Conservation (phyloP, 2,329 filamentous ascomycete genomes). For the Stagonosporopsis rhizophila region DNA sequence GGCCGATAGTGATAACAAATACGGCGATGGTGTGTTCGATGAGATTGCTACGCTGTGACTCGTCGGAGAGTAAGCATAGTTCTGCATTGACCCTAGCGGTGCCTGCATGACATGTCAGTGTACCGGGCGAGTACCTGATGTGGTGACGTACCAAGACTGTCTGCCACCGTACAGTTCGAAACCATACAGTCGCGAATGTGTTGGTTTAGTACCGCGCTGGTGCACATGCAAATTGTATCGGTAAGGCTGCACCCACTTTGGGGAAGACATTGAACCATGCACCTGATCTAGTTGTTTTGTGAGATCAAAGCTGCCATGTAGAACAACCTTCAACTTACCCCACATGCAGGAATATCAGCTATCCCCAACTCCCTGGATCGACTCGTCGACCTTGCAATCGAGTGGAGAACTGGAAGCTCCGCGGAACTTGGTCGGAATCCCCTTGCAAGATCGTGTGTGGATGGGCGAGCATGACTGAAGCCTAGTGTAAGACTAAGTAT, state of each 20-base stretch:
- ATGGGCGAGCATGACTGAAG: slow-evolving; percentile 1
- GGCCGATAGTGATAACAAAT: slow-evolving; percentile 15
- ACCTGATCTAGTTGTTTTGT: slow-evolving; percentile 20
- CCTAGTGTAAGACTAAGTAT: neutral
- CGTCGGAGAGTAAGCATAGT: slow-evolving; percentile 25
- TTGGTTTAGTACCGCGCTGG: slow-evolving; percentile 12
- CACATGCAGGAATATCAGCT: slow-evolving; percentile 29
- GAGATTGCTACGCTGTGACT: slow-evolving; percentile 20
- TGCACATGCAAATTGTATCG: slow-evolving; percentile 29
- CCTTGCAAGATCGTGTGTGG: neutral
- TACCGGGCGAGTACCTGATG: slow-evolving; percentile 5
- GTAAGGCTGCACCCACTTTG: slow-evolving; percentile 22
- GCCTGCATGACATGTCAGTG: neutral
- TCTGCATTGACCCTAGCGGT: slow-evolving; percentile 25
- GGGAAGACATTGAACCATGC: slow-evolving; percentile 24
- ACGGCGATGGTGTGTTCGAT: slow-evolving; percentile 18
- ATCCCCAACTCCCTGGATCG: slow-evolving; percentile 16
- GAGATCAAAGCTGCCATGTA: neutral
- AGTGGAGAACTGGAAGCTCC: neutral
- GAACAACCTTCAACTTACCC: slow-evolving; percentile 16
- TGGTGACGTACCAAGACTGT: slow-evolving; percentile 27
- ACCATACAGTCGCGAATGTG: slow-evolving; percentile 25
- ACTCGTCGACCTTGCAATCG: neutral
- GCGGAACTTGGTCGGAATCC: neutral
- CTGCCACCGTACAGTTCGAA: slow-evolving; percentile 34